These are phyloP conservation scores for Tulasnella sp. DNA, from an alignment of 768 basidiomycete genomes.

Conservation along the genomic window DNA sequence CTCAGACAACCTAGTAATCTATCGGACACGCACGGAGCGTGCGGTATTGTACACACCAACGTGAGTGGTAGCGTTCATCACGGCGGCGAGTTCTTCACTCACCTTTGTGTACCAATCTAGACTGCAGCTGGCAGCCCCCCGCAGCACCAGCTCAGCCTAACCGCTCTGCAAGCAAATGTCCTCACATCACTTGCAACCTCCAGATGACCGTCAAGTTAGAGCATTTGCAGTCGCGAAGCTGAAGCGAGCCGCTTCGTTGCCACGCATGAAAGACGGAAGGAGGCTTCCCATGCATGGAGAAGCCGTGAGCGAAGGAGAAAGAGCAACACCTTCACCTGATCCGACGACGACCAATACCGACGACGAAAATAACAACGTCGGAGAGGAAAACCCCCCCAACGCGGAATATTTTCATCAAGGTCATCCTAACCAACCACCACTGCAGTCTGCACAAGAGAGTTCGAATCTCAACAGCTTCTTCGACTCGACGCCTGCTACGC, in stretches of 20 bases:
- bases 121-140: constrained; percentile 1
- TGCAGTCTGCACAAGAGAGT: not conserved
- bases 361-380: constrained; percentile 47
- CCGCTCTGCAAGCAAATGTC: constrained; percentile 13
- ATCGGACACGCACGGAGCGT: not conserved
- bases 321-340: constrained; percentile 40
- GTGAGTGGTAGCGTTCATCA: not conserved
- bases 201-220: constrained; percentile 68
- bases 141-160: not conserved
- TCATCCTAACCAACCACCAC: not conserved
- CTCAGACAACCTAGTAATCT: not conserved
- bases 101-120: not conserved
- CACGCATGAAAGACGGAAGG: constrained; percentile 88
- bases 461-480: constrained; percentile 20
- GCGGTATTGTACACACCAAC: not conserved
- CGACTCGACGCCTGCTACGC: constrained; percentile 27
- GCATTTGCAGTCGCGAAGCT: constrained; percentile 87
- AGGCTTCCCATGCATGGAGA: constrained; percentile 57
- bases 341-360: not conserved
- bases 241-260: constrained; percentile 88
- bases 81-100: not conserved
- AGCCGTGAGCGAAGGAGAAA: constrained; percentile 77
- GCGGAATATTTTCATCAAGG: not conserved
- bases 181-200: constrained; percentile 13
- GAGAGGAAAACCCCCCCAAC: constrained; percentile 39